Base-by-base conservation (phyloP, 2,329 filamentous ascomycete genomes). In the Aureobasidium melanogenum region DNA sequence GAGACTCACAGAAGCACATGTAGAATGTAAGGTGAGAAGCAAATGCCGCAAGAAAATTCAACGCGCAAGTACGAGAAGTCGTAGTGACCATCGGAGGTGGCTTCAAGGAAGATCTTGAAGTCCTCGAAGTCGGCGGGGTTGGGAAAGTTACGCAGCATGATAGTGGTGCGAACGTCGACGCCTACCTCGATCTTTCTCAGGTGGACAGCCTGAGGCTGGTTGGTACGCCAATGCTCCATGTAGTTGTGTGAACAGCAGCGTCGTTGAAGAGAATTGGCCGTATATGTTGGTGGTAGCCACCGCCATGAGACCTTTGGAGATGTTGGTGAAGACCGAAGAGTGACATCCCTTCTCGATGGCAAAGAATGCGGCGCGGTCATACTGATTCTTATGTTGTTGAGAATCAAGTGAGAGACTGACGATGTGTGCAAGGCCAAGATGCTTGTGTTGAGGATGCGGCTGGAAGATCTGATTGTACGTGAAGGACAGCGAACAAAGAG, bases 41-140 rank as follows among this genome's bases (percentile, higher is more conserved):
- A 77, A 6, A 65, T 64, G 22, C 78, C 78, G n/a, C 69, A 65
- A 57, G 72, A 65, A 64, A 73, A 79, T 64, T 84, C 83, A 67
- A 97, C 97, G 41, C 94, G 86, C 58, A 97, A 77, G 72, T 97
- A 97, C 80, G 96, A 85, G 73, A 97, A 97, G 70, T 97, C 92
- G 71, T 95, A 97, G 64, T 88, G 87, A 34, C 91, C 91, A 74
- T 82, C 84, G 72, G 86, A 90, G 17, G 86, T 88, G 64, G 87
- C 80, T 69, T 97, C 89, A 17, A 97, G 80, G 61, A 96, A 86
- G 0, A 79, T 75, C 77, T 95, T 95, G 17, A 97, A 76, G 15
- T 72, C 64, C 9, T 61, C 70, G 64, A 78, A 84, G 86, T 91
- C 84, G 62, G 96, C 86, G 68, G 91, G 91, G 75, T 96, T 96